Evolutionary conservation across 306 rosid species (phyloP).

Genomic region (Vigna angularis): DNA sequence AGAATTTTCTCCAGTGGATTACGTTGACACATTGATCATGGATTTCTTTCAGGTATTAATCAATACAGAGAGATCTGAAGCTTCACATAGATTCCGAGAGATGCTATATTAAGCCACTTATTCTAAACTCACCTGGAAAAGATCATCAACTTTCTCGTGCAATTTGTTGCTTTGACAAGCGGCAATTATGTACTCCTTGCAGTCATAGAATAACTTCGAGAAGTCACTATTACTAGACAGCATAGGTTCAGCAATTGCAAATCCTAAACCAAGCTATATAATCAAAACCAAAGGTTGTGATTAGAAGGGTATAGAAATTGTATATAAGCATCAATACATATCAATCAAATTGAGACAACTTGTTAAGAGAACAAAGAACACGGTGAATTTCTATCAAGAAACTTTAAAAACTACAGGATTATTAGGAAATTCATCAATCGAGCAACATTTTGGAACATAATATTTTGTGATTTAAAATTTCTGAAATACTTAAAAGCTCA

Average conservation of each 20-base stretch:
- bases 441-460: background rate
- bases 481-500: conserved; percentile 5
- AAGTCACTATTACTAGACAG: conserved; percentile 66
- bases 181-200: conserved; percentile 79
- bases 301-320: conserved; percentile 50
- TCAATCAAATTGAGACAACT: conserved; percentile 5
- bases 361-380: conserved; percentile 11
- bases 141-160: conserved; percentile 79
- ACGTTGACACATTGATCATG: conserved; percentile 5
- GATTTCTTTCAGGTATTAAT: conserved; percentile 31
- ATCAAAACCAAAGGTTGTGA: conserved; percentile 46
- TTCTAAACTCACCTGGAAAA: conserved; percentile 71
- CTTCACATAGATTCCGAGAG: conserved; percentile 8
- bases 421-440: background rate
- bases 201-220: conserved; percentile 82
- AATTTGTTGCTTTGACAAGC: conserved; percentile 64
- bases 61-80: background rate
- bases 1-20: conserved; percentile 18
- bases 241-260: conserved; percentile 72
- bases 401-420: conserved; percentile 9
- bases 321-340: background rate
- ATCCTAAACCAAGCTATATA: conserved; percentile 89
- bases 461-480: background rate
- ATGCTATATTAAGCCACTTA: conserved; percentile 17
- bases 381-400: conserved; percentile 21